Evolutionary conservation across 805 yeast genomes (phyloP), one percentile per base, ranked within the genome.

Genomic region (Blastobotrys attinorum): DNA sequence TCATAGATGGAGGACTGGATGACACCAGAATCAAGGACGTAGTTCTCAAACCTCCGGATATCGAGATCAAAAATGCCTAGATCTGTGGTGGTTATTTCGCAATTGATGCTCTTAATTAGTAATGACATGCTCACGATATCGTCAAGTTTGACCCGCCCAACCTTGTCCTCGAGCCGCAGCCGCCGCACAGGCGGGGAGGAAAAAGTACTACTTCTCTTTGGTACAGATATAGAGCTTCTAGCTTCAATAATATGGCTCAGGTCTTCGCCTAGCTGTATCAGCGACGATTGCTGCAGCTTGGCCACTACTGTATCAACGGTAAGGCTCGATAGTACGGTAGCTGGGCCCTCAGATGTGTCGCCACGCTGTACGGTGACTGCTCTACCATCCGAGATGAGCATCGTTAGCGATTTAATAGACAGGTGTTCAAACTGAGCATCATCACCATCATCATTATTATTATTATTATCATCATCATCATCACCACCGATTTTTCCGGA

Each of bases 31-130:
- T 13, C 10, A 5, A 39, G 18, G 4, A 17, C 10, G 16, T 39
- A 29, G 15, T 25, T 18, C 3, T 17, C 23, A 16, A 39, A 8
- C 13, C 16, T 18, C 13, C 34, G 22, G 35, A 29, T 13, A 18
- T 39, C 41, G 22, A 39, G 22, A 20, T 39, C 21, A n/a, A 39
- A 18, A n/a, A 20, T 31, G 15, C 41, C 41, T 4, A 39, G 8
- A 6, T 21, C 35, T 7, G 16, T 22, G 18, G 29, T 11, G 10
- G 3, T 18, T 13, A 39, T 8, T 11, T 15, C 18, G 20, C 41
- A 39, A 22, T 29, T 23, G 17, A 39, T 11, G 17, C 27, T 18
- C 25, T 29, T 39, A 23, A 39, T 29, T 18, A 16, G 18, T 10
- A 20, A n/a, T 15, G 25, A 20, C 18, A 39, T 22, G 4, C 15